Conservation (phyloP, 768 basidiomycete species). For the Trametes cinnabarina region DNA sequence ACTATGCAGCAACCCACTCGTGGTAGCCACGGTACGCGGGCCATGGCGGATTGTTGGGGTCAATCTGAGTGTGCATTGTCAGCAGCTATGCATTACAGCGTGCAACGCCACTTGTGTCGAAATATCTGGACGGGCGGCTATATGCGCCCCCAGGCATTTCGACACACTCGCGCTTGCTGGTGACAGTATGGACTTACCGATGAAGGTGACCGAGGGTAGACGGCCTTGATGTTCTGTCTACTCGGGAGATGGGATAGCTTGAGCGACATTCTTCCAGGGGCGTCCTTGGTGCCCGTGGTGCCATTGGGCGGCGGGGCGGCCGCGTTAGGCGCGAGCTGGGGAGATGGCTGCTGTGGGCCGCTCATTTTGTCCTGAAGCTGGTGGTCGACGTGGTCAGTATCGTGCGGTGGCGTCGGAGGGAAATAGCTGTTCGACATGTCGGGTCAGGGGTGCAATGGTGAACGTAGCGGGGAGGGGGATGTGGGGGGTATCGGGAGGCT, state of each 20-base stretch:
- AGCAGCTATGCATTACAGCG: background rate
- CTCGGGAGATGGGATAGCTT: slow-evolving; percentile 73
- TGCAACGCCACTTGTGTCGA: background rate
- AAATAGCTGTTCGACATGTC: slow-evolving; percentile 31
- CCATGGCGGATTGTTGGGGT: slow-evolving; percentile 82
- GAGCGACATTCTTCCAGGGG: slow-evolving; percentile 62
- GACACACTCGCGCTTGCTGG: slow-evolving; percentile 4
- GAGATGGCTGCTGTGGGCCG: slow-evolving; percentile 8
- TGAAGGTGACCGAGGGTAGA: slow-evolving; percentile 75
- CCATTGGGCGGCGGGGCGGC: slow-evolving; percentile 22
- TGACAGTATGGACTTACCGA: slow-evolving; percentile 53
- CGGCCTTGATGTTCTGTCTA: slow-evolving; percentile 68
- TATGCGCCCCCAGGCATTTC: background rate
- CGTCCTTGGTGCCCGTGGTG: slow-evolving; percentile 20
- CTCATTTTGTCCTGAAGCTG: slow-evolving; percentile 4
- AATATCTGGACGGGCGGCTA: background rate
- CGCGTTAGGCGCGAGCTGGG: slow-evolving; percentile 16
- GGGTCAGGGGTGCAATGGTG: background rate
- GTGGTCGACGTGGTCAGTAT: slow-evolving; percentile 20
- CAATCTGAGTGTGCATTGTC: slow-evolving; percentile 44
- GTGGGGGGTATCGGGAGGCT: background rate
- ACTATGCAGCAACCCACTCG: slow-evolving; percentile 13
- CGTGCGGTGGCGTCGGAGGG: slow-evolving; percentile 33
- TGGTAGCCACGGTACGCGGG: slow-evolving; percentile 76
- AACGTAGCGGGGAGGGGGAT: background rate